These are phyloP conservation scores for Aspergillus biplanus DNA, from an alignment of 495 filamentous ascomycete genomes.

Conservation along the genomic window DNA sequence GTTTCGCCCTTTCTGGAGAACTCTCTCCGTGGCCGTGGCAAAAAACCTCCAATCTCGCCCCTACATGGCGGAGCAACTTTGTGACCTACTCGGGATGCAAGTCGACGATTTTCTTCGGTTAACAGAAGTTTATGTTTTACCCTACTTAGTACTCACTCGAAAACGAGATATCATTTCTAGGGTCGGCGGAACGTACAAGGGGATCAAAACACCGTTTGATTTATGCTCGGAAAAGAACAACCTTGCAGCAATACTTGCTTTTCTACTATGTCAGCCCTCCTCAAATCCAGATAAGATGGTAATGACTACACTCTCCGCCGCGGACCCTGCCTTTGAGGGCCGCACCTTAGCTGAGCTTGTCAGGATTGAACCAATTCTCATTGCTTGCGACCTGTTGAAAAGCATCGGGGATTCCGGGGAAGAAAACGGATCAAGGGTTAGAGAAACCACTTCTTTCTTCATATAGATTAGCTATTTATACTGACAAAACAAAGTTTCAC, in stretches of 20 bases:
- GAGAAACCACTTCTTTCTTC: slow-evolving; percentile 11
- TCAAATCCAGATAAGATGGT: slow-evolving; percentile 67
- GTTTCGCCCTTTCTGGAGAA: slow-evolving; percentile 86
- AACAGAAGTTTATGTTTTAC: slow-evolving; percentile 81
- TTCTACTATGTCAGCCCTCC: slow-evolving; percentile 73
- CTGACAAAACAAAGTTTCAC: slow-evolving; percentile 52
- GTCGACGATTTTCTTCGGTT: slow-evolving; percentile 72
- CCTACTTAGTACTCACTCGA: slow-evolving; percentile 79
- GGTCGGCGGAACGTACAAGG: slow-evolving; percentile 74
- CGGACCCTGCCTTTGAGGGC: slow-evolving; percentile 69
- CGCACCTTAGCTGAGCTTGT: slow-evolving; percentile 69
- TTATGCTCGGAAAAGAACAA: slow-evolving; percentile 70
- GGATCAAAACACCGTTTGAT: slow-evolving; percentile 57
- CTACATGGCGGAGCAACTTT: slow-evolving; percentile 77
- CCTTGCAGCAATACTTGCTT: slow-evolving; percentile 75
- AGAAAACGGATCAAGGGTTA: slow-evolving; percentile 60
- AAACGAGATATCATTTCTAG: slow-evolving; percentile 76
- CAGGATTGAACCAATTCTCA: slow-evolving; percentile 71
- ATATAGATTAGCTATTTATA: slow-evolving; percentile 22
- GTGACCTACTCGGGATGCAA: slow-evolving; percentile 74
- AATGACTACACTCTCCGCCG: slow-evolving; percentile 66
- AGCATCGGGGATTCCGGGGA: slow-evolving; percentile 70
- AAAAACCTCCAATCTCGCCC: slow-evolving; percentile 80
- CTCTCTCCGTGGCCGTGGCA: slow-evolving; percentile 74
- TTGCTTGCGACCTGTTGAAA: slow-evolving; percentile 84